These are phyloP conservation scores for Poa pratensis DNA, from an alignment of 176 grass and related monocot species.

Conservation along the genomic window DNA sequence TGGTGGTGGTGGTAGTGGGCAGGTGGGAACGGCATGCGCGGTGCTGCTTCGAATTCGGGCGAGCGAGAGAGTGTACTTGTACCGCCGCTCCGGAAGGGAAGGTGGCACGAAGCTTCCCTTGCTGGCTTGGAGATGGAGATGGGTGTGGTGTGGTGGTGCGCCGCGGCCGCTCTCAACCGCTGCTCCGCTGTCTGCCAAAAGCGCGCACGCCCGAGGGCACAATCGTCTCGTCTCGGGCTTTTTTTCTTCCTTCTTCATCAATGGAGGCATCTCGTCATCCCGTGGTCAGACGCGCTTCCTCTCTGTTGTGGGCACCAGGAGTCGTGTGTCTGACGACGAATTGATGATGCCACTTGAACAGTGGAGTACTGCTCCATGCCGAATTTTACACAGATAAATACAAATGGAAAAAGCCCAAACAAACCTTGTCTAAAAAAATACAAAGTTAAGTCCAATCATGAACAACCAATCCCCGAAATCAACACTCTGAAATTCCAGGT, in stretches of 20 bases:
- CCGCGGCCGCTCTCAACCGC: conserved; percentile 34
- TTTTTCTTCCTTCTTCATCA: neutral
- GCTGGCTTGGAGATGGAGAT: neutral
- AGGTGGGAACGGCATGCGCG: conserved; percentile 44
- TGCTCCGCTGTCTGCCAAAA: conserved; percentile 17
- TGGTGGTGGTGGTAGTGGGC: neutral
- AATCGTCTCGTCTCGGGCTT: neutral
- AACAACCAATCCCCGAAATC: no score
- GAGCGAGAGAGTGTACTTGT: neutral
- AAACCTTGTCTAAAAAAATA: no score
- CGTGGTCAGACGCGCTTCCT: neutral
- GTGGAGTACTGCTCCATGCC: no score
- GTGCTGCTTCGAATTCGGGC: neutral
- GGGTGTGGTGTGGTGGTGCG: neutral
- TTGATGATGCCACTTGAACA: neutral
- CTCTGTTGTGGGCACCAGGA: neutral
- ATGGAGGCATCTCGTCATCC: neutral
- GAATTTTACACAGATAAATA: no score
- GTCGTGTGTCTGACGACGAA: neutral
- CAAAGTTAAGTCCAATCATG: no score
- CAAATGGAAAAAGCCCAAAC: no score
- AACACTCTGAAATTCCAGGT: no score
- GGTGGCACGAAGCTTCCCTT: conserved; percentile 48
- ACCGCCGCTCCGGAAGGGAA: neutral
- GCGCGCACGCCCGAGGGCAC: neutral